Evolutionary conservation across 768 basidiomycete genomes (phyloP).

Genomic region (Suillus ampliporus): DNA sequence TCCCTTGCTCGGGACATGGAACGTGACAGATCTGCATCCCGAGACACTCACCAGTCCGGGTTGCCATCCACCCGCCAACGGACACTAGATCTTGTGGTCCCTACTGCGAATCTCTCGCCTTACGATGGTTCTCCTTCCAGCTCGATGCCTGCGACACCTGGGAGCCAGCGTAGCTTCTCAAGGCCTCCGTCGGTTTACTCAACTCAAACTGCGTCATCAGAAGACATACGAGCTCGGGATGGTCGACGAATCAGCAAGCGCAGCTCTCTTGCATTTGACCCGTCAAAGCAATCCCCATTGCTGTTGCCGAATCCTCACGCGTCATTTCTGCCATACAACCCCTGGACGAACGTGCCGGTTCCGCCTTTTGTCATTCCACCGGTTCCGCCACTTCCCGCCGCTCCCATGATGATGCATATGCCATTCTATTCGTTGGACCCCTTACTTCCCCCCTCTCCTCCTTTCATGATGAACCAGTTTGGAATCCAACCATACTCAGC

Average conservation of each 20-base stretch:
- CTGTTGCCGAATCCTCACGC: conserved; percentile 25
- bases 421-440: conserved; percentile 62
- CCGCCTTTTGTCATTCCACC: conserved; percentile 36
- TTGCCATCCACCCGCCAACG: conserved; percentile 48
- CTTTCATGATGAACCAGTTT: conserved; percentile 74
- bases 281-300: conserved; percentile 35
- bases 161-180: conserved; percentile 45
- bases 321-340: conserved; percentile 33
- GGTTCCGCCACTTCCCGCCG: conserved; percentile 42
- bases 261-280: conserved; percentile 45
- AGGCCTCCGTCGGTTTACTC: conserved; percentile 65
- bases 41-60: conserved; percentile 28
- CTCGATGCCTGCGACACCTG: conserved; percentile 48
- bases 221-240: conserved; percentile 53
- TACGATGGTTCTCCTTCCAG: conserved; percentile 56
- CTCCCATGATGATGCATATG: conserved; percentile 41
- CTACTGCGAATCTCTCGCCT: conserved; percentile 36
- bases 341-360: conserved; percentile 27
- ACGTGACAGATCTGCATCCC: conserved; percentile 44
- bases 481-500: conserved; percentile 46
- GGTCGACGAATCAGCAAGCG: conserved; percentile 45
- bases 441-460: conserved; percentile 72
- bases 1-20: conserved; percentile 27
- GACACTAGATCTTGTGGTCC: conserved; percentile 50
- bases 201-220: conserved; percentile 58